Evolutionary conservation across 305 asterid genomes (phyloP), one percentile per base, ranked within the genome.

Genomic region (Ilex paraguariensis): DNA sequence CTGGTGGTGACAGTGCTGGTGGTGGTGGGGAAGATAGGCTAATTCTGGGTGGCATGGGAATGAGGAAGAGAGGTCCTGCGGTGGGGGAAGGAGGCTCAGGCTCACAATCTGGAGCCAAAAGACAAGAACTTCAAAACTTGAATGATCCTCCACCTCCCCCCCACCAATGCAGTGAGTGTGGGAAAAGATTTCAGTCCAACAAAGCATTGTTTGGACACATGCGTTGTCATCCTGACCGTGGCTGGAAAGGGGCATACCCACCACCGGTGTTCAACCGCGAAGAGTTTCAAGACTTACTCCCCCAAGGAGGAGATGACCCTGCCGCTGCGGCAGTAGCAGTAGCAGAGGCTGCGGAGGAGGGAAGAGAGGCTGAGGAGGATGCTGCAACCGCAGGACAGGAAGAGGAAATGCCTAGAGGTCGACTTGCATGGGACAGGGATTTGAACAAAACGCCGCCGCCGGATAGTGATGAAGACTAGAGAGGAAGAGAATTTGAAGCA

Each of bases 131-230:
- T 36, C 7, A 8, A 36, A 8, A 36, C 42, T 8, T 4, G 42
- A 36, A 36, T 36, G 42, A 4, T 36, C 42, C 42, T 3, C 42
- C 42, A 36, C 42, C 42, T 36, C 42, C 42, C 1, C 42, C 9
- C 42, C 9, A 4, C 42, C 6, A 8, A 8, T 84, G 87, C 63
- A 55, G 60, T 2, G 56, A 71, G 0, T 80, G 92, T 7, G 59
- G 53, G 0, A 77, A 54, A 0, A 51, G 0, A 13, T 82, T 79
- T 3, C 1, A 0, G 1, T 62, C 76, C 0, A 11, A 60, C 0
- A 77, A 70, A 32, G 84, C 83, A 0, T 32, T 80, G 3, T 78
- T 72, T 5, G 78, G 79, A 0, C 87, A 85, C 44, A 66, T 85
- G 84, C 55, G 84, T 0, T 62, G 71, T 0, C 88, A 82, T 46